Evolutionary conservation across 1,139 yeast species (phyloP).

Genomic region (Blastobotrys petasosporus): DNA sequence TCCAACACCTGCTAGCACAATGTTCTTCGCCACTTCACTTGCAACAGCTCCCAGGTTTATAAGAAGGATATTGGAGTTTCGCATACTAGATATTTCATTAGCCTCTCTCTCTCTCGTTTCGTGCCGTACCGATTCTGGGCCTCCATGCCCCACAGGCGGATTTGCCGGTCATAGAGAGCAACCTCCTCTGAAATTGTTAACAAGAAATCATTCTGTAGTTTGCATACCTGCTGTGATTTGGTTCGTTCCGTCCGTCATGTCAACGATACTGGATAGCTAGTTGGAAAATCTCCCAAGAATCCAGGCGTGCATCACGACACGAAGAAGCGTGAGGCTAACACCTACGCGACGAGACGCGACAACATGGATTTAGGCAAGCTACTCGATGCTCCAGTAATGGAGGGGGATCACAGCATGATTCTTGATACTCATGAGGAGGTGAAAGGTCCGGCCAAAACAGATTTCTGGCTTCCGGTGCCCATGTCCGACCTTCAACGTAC

Average conservation of each 20-base stretch:
- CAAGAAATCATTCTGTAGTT: neutral
- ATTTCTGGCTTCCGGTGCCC: slow-evolving; percentile 77
- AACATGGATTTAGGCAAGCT: slow-evolving; percentile 73
- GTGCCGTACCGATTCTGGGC: slow-evolving; percentile 55
- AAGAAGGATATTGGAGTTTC: slow-evolving; percentile 64
- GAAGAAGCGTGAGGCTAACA: too few relatives aligned
- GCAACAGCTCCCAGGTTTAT: slow-evolving; percentile 69
- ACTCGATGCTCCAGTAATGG: slow-evolving; percentile 48
- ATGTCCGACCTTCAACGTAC: slow-evolving; percentile 86
- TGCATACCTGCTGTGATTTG: slow-evolving; percentile 12
- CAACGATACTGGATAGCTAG: neutral
- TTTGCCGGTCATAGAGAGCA: slow-evolving; percentile 90
- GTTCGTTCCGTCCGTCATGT: neutral
- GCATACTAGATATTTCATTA: slow-evolving; percentile 41
- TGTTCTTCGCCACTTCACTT: slow-evolving; percentile 73
- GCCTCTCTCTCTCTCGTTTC: neutral
- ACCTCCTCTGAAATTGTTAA: slow-evolving; percentile 54
- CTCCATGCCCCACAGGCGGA: slow-evolving; percentile 92
- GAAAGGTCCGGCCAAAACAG: slow-evolving; percentile 40
- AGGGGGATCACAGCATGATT: neutral
- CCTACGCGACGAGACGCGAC: neutral
- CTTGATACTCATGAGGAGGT: too few relatives aligned
- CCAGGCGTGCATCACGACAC: neutral
- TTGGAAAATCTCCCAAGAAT: slow-evolving; percentile 1
- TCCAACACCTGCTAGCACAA: slow-evolving; percentile 86